A percentile compares a stretch with the other conserved stretches of the same genome.
These are phyloP conservation scores for Centella asiatica DNA, from an alignment of 129 eudicot genomes.

Conservation along the genomic window DNA sequence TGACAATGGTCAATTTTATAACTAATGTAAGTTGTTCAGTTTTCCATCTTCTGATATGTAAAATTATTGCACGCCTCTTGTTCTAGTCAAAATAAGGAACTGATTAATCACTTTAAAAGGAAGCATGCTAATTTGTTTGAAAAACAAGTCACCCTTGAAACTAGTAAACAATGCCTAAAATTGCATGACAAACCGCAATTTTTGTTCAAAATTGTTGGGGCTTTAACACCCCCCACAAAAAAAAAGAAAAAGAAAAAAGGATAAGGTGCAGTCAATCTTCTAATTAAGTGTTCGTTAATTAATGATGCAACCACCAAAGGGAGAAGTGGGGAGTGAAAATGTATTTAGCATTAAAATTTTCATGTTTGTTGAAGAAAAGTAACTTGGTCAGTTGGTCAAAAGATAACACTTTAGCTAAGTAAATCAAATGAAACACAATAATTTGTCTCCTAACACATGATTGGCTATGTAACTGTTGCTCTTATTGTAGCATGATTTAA, in stretches of 20 bases:
- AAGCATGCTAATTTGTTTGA: constrained; percentile 7
- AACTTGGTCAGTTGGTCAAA: neutral
- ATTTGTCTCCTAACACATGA: constrained; percentile 23
- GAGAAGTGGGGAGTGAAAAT: constrained; percentile 15
- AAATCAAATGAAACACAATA: too few relatives aligned
- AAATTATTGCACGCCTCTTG: neutral
- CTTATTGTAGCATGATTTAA: constrained; percentile 34
- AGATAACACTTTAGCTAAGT: too few relatives aligned
- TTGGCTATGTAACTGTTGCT: constrained; percentile 34
- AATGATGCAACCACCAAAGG: neutral
- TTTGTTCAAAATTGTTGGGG: constrained; percentile 14
- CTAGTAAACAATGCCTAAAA: constrained; percentile 33
- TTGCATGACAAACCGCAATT: constrained; percentile 15
- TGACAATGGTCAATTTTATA: neutral
- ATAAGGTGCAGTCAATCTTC: constrained; percentile 29
- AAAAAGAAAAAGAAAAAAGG: neutral
- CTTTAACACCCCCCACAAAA: too few relatives aligned
- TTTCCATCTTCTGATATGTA: neutral
- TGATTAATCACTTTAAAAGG: too few relatives aligned
- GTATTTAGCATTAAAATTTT: neutral
- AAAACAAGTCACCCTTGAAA: constrained; percentile 27
- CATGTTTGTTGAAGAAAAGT: neutral
- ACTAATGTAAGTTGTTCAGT: neutral
- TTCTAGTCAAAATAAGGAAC: neutral
- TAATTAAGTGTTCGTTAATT: constrained; percentile 9